phyloP scores from a whole-genome alignment of 2,329 filamentous ascomycete genomes.

The Camillea tinctor region DNA sequence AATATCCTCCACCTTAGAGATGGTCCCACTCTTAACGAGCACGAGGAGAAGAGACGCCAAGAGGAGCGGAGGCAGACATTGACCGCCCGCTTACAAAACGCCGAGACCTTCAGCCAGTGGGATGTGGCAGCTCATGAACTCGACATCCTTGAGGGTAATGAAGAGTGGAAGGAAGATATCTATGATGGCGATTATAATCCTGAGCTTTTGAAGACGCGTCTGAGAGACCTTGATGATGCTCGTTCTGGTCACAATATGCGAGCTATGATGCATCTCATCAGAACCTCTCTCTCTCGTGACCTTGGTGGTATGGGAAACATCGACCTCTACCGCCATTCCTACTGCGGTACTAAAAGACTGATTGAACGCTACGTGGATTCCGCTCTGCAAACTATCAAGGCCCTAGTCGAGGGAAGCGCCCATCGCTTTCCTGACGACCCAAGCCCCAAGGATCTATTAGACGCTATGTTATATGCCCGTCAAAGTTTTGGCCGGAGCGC shows the following conservation, averaged over 20 bases:
- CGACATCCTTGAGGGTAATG: slow-evolving; percentile 76
- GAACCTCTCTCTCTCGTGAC: slow-evolving; percentile 76
- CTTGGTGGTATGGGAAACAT: slow-evolving; percentile 84
- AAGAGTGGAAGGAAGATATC: slow-evolving; percentile 73
- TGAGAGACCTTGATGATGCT: slow-evolving; percentile 73
- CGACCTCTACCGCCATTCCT: slow-evolving; percentile 77
- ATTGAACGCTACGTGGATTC: slow-evolving; percentile 87
- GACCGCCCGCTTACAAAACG: slow-evolving; percentile 64
- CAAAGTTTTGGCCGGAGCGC: slow-evolving; percentile 85
- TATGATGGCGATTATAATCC: slow-evolving; percentile 68
- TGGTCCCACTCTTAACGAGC: slow-evolving; percentile 51
- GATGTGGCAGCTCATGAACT: slow-evolving; percentile 71
- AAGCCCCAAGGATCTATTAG: slow-evolving; percentile 59
- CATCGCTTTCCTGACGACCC: slow-evolving; percentile 49
- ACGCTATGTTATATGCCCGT: slow-evolving; percentile 68
- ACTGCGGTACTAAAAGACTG: slow-evolving; percentile 81
- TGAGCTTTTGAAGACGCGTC: slow-evolving; percentile 64
- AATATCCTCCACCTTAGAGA: slow-evolving; percentile 49
- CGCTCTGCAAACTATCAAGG: slow-evolving; percentile 69
- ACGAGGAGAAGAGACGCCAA: slow-evolving; percentile 43
- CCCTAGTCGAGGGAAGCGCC: slow-evolving; percentile 63
- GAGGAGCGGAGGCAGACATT: slow-evolving; percentile 64
- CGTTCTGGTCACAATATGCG: slow-evolving; percentile 68
- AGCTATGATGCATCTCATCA: slow-evolving; percentile 76
- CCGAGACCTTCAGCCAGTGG: slow-evolving; percentile 71